Evolutionary conservation across 2,329 filamentous ascomycete species (phyloP), one percentile per base, ranked within the genome.

Genomic region (Ambrosiella beaveri): DNA sequence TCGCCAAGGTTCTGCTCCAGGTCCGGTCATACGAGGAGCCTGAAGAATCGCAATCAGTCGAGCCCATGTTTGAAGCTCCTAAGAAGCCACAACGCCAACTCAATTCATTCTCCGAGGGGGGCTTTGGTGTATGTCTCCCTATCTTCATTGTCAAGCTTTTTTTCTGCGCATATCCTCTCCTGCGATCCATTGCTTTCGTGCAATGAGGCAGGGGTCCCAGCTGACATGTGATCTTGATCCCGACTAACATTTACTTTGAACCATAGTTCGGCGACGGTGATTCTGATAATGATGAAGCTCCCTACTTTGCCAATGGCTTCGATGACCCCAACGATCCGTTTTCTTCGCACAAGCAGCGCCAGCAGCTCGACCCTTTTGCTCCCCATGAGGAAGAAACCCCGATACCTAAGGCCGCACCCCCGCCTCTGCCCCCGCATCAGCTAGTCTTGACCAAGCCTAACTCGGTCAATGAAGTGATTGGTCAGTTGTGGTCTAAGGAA

Each of bases 1-100:
- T 96, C 59, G 89, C 91, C 66, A 97, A 96, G 77, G 93, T 85
- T 12, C 80, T 97, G 58, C 73, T 98, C 64, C 93, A 98, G 71
- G 81, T 89, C 56, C 81, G 77, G 63, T 57, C 57, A 27, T 57
- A 47, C 57, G 57, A 58, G 36, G 59, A 59, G 40, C 52, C 56
- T 6, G 56, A 56, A 38, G 59, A 61, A 36, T 47, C 56, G 36
- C 59, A 61, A 35, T 44, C 53, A 17, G 59, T 56, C 36, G 59
- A 61, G 56, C 52, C 56, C 17, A 36, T 58, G 49, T 61, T 61
- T 52, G 59, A 61, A 40, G 54, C 59, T 11, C 59, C 59, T 6
- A 61, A 61, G 53, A 61, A 61, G 59, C 37, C 52, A 11, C 56
- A 52, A 40, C 59, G 53, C 38, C 53, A 39, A 17, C 37, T n/a